Conservation (phyloP, 2,329 filamentous ascomycete species). For the Pseudonectria buxi region DNA sequence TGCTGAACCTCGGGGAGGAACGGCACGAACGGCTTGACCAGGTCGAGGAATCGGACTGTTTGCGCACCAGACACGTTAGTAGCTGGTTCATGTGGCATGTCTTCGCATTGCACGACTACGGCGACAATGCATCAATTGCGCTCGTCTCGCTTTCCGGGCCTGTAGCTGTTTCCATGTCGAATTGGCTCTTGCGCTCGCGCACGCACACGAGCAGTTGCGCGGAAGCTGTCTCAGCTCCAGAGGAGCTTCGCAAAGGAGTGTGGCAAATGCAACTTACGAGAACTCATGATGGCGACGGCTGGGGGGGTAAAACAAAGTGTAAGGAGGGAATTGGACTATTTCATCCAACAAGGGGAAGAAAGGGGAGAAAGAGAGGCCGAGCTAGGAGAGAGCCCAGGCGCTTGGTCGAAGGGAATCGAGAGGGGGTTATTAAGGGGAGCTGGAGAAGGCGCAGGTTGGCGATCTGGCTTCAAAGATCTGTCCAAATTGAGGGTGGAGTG, state of each 20-base stretch:
- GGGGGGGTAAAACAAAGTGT: constrained; percentile 26
- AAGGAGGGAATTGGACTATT: constrained; percentile 28
- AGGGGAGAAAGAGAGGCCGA: constrained; percentile 28
- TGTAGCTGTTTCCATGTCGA: no score
- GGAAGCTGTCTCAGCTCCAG: no score
- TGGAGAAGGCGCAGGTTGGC: constrained; percentile 29
- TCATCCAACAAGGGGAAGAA: constrained; percentile 33
- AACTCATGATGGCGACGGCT: constrained; percentile 45
- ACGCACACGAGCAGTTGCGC: constrained; percentile 6
- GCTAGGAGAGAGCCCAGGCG: constrained; percentile 32
- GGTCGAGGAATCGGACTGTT: constrained; percentile 95
- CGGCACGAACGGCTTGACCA: constrained; percentile 99
- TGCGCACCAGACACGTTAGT: constrained; percentile 20
- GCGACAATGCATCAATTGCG: constrained; percentile 19
- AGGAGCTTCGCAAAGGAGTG: no score
- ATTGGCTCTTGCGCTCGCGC: constrained; percentile 7
- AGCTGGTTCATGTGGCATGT: not conserved
- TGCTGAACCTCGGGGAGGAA: constrained; percentile 98
- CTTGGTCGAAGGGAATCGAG: constrained; percentile 24
- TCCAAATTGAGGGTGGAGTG: constrained; percentile 32
- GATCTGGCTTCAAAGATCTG: constrained; percentile 44
- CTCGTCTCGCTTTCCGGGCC: constrained; percentile 2
- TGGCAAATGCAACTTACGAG: constrained; percentile 37
- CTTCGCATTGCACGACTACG: constrained; percentile 6
- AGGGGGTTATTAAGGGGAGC: constrained; percentile 30